Conservation (phyloP, 805 yeast genomes). For the Diddensiella santjacobensis region DNA sequence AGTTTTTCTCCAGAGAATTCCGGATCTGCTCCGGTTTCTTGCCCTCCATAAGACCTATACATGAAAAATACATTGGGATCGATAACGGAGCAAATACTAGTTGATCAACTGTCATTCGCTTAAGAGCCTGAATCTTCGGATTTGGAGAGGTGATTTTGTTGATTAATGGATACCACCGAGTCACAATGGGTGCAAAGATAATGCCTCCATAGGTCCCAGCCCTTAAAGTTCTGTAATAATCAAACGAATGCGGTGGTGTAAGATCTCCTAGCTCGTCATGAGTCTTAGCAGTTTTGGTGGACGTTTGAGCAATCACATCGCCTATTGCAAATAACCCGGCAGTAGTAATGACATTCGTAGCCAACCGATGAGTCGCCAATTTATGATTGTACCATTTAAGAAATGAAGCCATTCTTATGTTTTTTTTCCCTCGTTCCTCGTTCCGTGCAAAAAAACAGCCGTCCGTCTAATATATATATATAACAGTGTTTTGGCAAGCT, state of each 20-base stretch:
- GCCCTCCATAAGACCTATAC: constrained; percentile 66
- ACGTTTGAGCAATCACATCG: constrained; percentile 64
- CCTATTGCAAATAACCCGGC: constrained; percentile 69
- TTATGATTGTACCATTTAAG: constrained; percentile 28
- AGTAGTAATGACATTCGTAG: constrained; percentile 47
- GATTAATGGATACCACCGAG: constrained; percentile 58
- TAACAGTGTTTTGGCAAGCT: too few species aligned
- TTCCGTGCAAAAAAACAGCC: too few species aligned
- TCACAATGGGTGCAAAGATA: constrained; percentile 73
- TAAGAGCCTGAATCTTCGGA: constrained; percentile 35
- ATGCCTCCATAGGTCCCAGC: constrained; percentile 68
- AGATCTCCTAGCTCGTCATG: neutral
- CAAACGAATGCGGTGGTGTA: constrained; percentile 35
- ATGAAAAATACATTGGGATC: constrained; percentile 65
- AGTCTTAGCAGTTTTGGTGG: constrained; percentile 26
- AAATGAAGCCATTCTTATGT: constrained; percentile 24
- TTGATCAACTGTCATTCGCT: constrained; percentile 69
- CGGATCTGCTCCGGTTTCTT: constrained; percentile 40
- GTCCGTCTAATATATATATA: too few species aligned
- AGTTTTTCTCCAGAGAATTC: constrained; percentile 38
- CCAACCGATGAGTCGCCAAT: constrained; percentile 35
- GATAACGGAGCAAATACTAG: constrained; percentile 71
- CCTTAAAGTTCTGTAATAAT: constrained; percentile 53
- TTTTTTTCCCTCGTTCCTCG: neutral
- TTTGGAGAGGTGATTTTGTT: constrained; percentile 36